These are phyloP conservation scores for Torrubiella hemipterigena DNA, from an alignment of 2,329 filamentous ascomycete species.

Conservation along the genomic window DNA sequence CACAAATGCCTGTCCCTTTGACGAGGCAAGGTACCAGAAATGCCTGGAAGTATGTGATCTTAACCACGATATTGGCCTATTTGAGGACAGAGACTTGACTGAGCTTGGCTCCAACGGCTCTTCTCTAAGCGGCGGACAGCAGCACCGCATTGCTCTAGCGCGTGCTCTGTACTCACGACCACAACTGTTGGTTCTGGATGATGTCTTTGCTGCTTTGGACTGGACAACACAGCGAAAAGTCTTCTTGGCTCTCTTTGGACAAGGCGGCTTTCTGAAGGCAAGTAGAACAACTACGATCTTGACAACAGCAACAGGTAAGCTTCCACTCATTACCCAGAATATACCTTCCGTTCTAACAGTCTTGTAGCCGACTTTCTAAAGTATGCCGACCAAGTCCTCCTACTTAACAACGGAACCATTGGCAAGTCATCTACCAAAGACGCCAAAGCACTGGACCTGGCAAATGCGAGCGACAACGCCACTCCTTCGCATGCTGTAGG, in stretches of 20 bases:
- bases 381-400: constrained; percentile 6
- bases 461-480: background rate
- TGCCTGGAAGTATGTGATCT: background rate
- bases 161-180: constrained; percentile 3
- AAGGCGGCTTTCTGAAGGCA: background rate
- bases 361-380: constrained; percentile 4
- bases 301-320: background rate
- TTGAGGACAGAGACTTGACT: background rate
- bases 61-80: background rate
- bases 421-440: constrained; percentile 2
- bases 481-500: background rate
- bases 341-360: too few species aligned
- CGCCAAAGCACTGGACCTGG: constrained; percentile 1
- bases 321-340: too few species aligned
- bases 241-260: background rate
- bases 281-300: background rate
- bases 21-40: background rate
- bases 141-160: constrained; percentile 4
- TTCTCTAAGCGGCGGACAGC: constrained; percentile 4
- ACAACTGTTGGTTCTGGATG: constrained; percentile 4
- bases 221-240: background rate
- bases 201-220: constrained; percentile 8
- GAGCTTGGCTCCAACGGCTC: constrained; percentile 1
- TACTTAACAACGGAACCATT: constrained; percentile 4
- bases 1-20: background rate